A percentile compares a stretch with the other conserved stretches of the same genome.
Evolutionary conservation across 805 yeast genomes (phyloP).

Genomic region (Diddensiella caesifluorescens): DNA sequence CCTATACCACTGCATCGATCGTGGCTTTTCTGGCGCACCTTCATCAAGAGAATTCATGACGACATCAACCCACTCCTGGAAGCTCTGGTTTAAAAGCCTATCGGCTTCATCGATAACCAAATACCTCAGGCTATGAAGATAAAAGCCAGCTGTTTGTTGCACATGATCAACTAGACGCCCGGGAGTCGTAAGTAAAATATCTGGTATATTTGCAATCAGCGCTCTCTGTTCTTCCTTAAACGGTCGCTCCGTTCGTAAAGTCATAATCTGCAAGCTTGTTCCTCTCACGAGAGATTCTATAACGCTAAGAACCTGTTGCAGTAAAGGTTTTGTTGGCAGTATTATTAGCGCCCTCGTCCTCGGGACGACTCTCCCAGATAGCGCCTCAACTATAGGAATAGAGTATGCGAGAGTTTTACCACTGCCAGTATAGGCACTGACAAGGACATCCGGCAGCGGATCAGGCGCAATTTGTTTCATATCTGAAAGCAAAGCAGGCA

Average conservation of each 20-base stretch:
- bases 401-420: constrained; percentile 91
- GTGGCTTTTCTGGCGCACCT: constrained; percentile 9
- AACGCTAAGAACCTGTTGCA: constrained; percentile 72
- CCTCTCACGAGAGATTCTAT: constrained; percentile 58
- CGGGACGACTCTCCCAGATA: constrained; percentile 62
- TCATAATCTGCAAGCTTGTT: constrained; percentile 56
- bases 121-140: constrained; percentile 49
- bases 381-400: constrained; percentile 71
- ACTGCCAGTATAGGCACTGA: constrained; percentile 92
- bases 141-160: constrained; percentile 27
- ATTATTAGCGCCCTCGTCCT: constrained; percentile 67
- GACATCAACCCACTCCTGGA: constrained; percentile 84
- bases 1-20: constrained; percentile 25
- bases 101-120: constrained; percentile 92
- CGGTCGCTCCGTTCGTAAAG: constrained; percentile 51
- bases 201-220: constrained; percentile 34
- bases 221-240: constrained; percentile 57
- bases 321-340: constrained; percentile 87
- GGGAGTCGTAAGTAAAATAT: constrained; percentile 55
- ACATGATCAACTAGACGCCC: constrained; percentile 74
- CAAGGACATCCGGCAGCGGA: constrained; percentile 55
- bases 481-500: constrained; percentile 48
- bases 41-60: constrained; percentile 25
- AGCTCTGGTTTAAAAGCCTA: constrained; percentile 85
- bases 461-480: constrained; percentile 33